A percentile compares a stretch with the other conserved stretches of the same genome.
These are phyloP conservation scores for Tricholoma bakamatsutake DNA, from an alignment of 768 basidiomycete genomes.

Conservation along the genomic window DNA sequence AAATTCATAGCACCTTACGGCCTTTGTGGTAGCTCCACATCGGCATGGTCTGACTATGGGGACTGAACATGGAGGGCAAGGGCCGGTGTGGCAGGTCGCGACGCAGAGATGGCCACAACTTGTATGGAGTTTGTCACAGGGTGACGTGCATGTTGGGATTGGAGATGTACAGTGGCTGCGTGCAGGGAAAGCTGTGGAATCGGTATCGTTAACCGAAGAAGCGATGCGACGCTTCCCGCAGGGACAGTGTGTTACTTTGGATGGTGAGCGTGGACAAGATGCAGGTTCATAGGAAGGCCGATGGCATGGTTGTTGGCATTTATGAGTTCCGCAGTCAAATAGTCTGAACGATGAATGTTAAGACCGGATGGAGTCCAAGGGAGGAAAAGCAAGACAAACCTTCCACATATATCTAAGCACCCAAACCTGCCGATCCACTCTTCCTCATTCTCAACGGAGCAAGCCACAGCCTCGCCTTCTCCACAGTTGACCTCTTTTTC, in stretches of 20 bases:
- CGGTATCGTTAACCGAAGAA: constrained; percentile 23
- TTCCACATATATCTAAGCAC: constrained; percentile 58
- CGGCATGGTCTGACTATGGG: constrained; percentile 74
- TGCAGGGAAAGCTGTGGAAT: constrained; percentile 31
- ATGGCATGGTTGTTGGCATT: constrained; percentile 73
- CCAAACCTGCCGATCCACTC: constrained; percentile 58
- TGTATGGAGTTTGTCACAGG: constrained; percentile 58
- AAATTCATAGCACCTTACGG: constrained; percentile 49
- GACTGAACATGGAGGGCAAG: constrained; percentile 76
- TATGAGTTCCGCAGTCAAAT: constrained; percentile 76
- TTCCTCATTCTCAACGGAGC: constrained; percentile 34
- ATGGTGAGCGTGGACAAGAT: constrained; percentile 71
- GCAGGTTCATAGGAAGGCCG: constrained; percentile 54
- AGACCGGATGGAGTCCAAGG: constrained; percentile 2
- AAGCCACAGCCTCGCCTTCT: constrained; percentile 40
- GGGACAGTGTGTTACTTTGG: constrained; percentile 65
- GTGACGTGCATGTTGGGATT: constrained; percentile 72
- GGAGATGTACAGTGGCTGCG: constrained; percentile 61
- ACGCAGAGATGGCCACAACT: constrained; percentile 74
- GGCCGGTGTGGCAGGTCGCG: constrained; percentile 64
- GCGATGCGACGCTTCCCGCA: constrained; percentile 66
- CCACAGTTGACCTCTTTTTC: constrained; percentile 60
- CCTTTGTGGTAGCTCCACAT: constrained; percentile 65
- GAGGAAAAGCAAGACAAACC: constrained; percentile 29
- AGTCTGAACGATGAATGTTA: constrained; percentile 27